Base-by-base conservation (phyloP, 176 grass and related monocot genomes). In the Rhynchospora pubera region DNA sequence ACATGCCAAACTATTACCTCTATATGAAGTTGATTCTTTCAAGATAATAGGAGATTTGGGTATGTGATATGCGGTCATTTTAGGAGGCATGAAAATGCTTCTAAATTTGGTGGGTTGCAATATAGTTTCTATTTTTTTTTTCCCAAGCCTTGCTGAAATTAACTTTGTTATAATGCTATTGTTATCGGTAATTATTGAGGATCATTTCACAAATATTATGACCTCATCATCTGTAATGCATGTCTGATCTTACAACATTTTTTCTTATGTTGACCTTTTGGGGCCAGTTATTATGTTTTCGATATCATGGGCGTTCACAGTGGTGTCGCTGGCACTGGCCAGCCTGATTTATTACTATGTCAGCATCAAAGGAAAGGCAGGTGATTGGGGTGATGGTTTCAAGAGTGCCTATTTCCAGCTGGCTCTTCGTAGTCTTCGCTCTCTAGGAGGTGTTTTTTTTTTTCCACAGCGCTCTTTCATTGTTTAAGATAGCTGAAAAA, bases 271-370 rank as follows among this genome's bases (percentile, higher is more conserved):
- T 85, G 16, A 80, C 59, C 32, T 30, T 26, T 61, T 77, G 59
- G 67, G 83, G 91, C 56, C 87, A 98, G 96, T 98, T 68, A 99
- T 99, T 80, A 99, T 99, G 96, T 93, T 99, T 85, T 70, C 88
- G 59, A 99, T 99, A 86, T 99, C 96, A 30, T 99, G 96, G 96
- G 82, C 86, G 84, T 99, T 99, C 65, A 99, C 96, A 77, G 91
- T 99, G 62, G 89, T 99, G 48, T 93, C 96, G 16, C 70, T 99
- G 84, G 96, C 92, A 57, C 90, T 99, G 73, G 92, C 96, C 78
- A 93, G 96, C 85, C 92, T 99, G 68, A 95, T 99, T 84, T 99
- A 99, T 90, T 99, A 99, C 24, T 99, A 99, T 82, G 96, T 99
- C 80, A 93, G 96, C 82, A 60, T 95, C 86, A 94, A 99, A 90